Percentiles rank a stretch among this genome's conserved stretches.
Conservation (phyloP, 345 rosid species). For the Lepidium africanum region DNA sequence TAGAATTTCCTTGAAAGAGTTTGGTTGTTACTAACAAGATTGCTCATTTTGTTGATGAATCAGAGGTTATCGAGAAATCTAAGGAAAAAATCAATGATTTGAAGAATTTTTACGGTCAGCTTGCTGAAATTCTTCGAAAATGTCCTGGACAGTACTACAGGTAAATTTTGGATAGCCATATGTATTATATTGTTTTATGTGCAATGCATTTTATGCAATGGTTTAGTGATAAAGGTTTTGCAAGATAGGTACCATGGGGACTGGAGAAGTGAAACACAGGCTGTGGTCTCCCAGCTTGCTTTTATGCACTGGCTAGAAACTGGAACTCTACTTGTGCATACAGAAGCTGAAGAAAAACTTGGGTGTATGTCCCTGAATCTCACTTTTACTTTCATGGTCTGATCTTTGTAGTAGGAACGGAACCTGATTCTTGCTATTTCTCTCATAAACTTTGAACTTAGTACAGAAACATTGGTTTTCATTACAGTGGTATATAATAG, state of each 20-base stretch:
- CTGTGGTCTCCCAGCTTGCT: conserved; percentile 74
- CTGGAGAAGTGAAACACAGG: conserved; percentile 91
- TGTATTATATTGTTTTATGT: neutral
- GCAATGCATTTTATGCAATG: neutral
- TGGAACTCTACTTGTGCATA: conserved; percentile 65
- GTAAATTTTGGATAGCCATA: conserved; percentile 16
- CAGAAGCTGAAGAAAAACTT: conserved; percentile 67
- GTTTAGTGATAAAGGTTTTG: conserved; percentile 4
- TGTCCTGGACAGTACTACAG: conserved; percentile 81
- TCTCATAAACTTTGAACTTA: neutral
- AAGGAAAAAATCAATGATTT: conserved; percentile 50
- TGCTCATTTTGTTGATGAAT: neutral
- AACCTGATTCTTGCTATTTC: neutral
- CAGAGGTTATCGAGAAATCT: conserved; percentile 69
- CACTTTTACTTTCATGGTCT: neutral
- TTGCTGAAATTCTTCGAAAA: conserved; percentile 47
- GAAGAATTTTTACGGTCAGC: conserved; percentile 48
- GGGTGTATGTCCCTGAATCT: conserved; percentile 52
- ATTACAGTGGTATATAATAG: neutral
- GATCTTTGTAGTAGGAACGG: neutral
- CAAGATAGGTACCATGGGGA: conserved; percentile 78
- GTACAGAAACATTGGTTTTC: neutral
- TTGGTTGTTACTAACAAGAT: neutral
- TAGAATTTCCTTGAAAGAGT: neutral
- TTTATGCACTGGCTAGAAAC: conserved; percentile 93